Evolutionary conservation across 148 eudicot genomes (phyloP).

Genomic region (Arctostaphylos glauca): DNA sequence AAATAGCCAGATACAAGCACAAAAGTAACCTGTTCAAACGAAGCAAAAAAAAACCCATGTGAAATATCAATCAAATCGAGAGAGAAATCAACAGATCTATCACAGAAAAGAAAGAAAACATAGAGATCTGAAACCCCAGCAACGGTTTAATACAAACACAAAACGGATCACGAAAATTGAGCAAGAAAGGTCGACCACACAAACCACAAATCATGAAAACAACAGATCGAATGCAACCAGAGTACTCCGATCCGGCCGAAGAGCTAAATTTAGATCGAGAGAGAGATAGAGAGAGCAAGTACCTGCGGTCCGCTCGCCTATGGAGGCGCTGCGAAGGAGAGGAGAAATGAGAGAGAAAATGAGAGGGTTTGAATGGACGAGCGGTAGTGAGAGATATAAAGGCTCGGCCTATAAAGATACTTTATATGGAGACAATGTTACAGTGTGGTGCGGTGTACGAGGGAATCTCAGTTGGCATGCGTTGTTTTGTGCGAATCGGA

Average conservation of each 20-base stretch:
- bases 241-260: neutral
- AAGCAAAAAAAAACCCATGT: neutral
- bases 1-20: neutral
- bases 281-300: neutral
- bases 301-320: slow-evolving; percentile 5
- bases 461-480: neutral
- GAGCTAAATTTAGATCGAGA: neutral
- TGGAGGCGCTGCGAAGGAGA: neutral
- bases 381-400: neutral
- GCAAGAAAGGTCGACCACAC: slow-evolving; percentile 4
- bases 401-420: neutral
- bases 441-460: neutral
- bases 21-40: neutral
- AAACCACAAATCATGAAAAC: no score
- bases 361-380: neutral
- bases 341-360: slow-evolving; percentile 3
- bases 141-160: neutral
- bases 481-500: no score
- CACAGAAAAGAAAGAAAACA: neutral
- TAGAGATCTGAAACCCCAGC: slow-evolving; percentile 11
- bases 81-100: slow-evolving; percentile 5
- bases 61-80: neutral
- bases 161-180: neutral
- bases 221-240: neutral
- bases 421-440: neutral